Percentiles rank a stretch among this genome's conserved stretches.
These are phyloP conservation scores for Thielaviopsis ethacetica DNA, from an alignment of 2,329 filamentous ascomycete species.

Conservation along the genomic window DNA sequence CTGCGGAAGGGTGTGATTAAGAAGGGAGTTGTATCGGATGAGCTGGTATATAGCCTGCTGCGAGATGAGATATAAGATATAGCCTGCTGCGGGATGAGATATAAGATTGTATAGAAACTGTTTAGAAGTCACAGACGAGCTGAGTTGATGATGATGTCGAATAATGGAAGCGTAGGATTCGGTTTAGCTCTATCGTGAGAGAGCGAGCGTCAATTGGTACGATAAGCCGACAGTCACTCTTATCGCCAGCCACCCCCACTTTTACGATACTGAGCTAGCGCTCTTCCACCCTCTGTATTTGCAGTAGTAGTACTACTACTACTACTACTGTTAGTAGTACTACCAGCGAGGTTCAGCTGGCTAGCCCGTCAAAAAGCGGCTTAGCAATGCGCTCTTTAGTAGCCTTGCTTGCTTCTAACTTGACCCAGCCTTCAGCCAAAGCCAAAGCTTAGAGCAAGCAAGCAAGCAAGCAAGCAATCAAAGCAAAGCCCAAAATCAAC, in stretches of 20 bases:
- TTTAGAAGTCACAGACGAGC: not conserved
- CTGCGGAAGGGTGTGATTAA: not conserved
- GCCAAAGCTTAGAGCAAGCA: too few species aligned
- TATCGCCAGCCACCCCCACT: conserved; percentile 1
- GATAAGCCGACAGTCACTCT: not conserved
- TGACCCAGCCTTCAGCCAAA: not conserved
- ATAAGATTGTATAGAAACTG: too few species aligned
- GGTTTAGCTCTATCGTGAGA: not conserved
- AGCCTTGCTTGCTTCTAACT: not conserved
- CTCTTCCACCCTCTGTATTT: not conserved
- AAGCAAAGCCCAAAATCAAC: not conserved
- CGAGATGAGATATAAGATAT: not conserved
- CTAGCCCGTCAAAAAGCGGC: not conserved
- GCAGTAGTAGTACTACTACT: too few species aligned
- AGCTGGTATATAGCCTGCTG: not conserved
- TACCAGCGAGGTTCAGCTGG: not conserved
- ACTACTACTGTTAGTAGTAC: too few species aligned
- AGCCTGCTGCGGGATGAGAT: not conserved
- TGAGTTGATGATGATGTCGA: not conserved
- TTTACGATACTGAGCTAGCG: conserved; percentile 2
- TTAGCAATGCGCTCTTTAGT: not conserved
- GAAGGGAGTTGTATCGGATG: not conserved
- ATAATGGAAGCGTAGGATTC: not conserved
- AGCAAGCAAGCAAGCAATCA: too few species aligned
- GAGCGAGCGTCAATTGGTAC: not conserved